These are phyloP conservation scores for Geosiphon pyriformis DNA, from an alignment of 192 early-diverging fungal species.

Conservation along the genomic window DNA sequence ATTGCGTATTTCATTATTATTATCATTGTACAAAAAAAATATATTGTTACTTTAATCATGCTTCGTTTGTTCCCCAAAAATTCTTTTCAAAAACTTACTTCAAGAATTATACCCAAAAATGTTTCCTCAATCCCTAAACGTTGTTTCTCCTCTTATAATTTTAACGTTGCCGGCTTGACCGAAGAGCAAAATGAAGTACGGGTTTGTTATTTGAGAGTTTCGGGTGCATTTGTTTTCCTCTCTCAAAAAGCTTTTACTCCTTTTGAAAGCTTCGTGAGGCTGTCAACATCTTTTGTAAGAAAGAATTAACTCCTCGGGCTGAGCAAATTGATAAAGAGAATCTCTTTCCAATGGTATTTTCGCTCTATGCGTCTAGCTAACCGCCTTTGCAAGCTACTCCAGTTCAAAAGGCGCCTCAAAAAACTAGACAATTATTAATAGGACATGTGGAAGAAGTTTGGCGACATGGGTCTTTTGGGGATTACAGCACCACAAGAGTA, in stretches of 20 bases:
- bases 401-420: not conserved
- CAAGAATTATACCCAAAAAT: too few species aligned
- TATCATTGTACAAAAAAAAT: too few species aligned
- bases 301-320: conserved; percentile 79
- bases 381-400: too few species aligned
- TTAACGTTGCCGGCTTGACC: conserved; percentile 69
- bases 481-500: conserved; percentile 84
- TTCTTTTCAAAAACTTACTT: too few species aligned
- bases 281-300: conserved; percentile 70
- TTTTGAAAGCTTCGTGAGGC: conserved; percentile 57
- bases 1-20: too few species aligned
- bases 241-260: not conserved
- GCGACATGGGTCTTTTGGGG: conserved; percentile 91
- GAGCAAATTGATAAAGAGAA: conserved; percentile 79
- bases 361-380: not conserved
- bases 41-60: too few species aligned
- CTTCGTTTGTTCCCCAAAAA: too few species aligned
- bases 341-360: conserved; percentile 79
- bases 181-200: conserved; percentile 59
- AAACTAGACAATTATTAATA: conserved; percentile 14
- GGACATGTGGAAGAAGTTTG: conserved; percentile 97
- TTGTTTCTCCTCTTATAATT: conserved; percentile 70
- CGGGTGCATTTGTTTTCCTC: not conserved
- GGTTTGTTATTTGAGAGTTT: not conserved
- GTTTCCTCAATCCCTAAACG: too few species aligned